Percentiles rank a stretch among this genome's conserved stretches.
phyloP scores from a whole-genome alignment of 176 grass and related monocot species.

The Aegilops speltoides region DNA sequence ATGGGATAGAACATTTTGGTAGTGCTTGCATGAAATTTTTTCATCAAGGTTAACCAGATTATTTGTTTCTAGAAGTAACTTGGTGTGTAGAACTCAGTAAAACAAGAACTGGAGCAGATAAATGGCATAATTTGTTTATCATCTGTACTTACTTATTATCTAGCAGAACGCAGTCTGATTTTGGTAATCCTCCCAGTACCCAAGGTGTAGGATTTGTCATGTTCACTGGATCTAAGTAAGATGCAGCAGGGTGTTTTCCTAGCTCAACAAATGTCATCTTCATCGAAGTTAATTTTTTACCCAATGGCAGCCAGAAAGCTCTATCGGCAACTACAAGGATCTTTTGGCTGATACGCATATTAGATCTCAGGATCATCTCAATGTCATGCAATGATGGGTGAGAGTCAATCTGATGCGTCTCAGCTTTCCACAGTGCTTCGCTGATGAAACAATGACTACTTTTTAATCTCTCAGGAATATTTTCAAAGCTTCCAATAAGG shows the following conservation, averaged over 20 bases:
- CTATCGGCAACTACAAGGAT: slow-evolving; percentile 58
- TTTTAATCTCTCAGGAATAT: slow-evolving; percentile 53
- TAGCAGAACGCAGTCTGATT: slow-evolving; percentile 60
- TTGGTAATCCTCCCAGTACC: slow-evolving; percentile 33
- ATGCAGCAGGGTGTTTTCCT: slow-evolving; percentile 24
- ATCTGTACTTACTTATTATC: slow-evolving; percentile 54
- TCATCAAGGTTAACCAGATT: slow-evolving; percentile 9
- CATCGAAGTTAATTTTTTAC: slow-evolving; percentile 57
- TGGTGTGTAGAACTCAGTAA: slow-evolving; percentile 20
- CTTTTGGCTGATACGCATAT: slow-evolving; percentile 34
- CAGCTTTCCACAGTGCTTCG: slow-evolving; percentile 42
- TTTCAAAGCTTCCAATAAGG: slow-evolving; percentile 46
- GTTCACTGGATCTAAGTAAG: slow-evolving; percentile 28
- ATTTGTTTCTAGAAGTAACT: slow-evolving; percentile 26
- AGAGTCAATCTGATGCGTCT: slow-evolving; percentile 41
- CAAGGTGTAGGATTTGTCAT: slow-evolving; percentile 32
- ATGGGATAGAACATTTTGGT: neutral
- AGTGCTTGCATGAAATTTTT: neutral
- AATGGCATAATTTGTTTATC: neutral
- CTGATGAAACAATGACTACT: slow-evolving; percentile 46
- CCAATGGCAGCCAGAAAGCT: slow-evolving; percentile 68
- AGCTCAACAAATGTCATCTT: slow-evolving; percentile 47
- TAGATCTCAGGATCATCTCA: slow-evolving; percentile 52
- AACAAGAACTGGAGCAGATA: slow-evolving; percentile 1
- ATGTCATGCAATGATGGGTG: slow-evolving; percentile 62